These are phyloP conservation scores for Bonia amplexicaulis DNA, from an alignment of 176 grass and related monocot genomes.

Conservation along the genomic window DNA sequence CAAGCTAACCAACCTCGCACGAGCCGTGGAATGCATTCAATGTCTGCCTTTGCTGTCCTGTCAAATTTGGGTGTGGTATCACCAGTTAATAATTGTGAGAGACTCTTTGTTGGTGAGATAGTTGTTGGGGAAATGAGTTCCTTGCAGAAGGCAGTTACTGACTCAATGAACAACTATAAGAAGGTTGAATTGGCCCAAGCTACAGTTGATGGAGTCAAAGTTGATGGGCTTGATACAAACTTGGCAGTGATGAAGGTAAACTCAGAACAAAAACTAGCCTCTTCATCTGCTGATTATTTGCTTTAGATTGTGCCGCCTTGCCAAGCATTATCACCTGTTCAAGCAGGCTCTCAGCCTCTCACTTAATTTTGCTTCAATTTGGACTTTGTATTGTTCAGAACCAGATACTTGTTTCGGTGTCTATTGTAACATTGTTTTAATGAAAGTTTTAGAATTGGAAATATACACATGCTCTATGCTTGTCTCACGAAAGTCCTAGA, in stretches of 20 bases:
- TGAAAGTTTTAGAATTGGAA: neutral
- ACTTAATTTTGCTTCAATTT: constrained; percentile 10
- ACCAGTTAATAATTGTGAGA: constrained; percentile 50
- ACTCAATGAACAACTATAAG: constrained; percentile 83
- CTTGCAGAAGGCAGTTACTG: constrained; percentile 73
- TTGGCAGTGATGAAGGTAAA: constrained; percentile 96
- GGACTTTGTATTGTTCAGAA: neutral
- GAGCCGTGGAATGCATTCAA: constrained; percentile 61
- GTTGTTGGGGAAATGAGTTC: constrained; percentile 78
- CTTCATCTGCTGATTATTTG: neutral
- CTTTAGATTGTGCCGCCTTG: neutral
- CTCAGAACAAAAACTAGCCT: neutral
- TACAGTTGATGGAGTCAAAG: constrained; percentile 86
- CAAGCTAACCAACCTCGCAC: constrained; percentile 38
- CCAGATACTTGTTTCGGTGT: constrained; percentile 11
- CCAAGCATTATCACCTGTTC: neutral
- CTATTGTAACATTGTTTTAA: neutral
- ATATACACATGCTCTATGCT: neutral
- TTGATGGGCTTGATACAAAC: constrained; percentile 95
- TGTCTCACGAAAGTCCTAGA: constrained; percentile 9
- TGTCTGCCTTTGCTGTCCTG: constrained; percentile 56
- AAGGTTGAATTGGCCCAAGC: constrained; percentile 85
- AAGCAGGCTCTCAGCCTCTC: neutral
- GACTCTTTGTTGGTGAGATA: constrained; percentile 80
- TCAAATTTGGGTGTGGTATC: constrained; percentile 78